A percentile compares a stretch with the other conserved stretches of the same genome.
Conservation (phyloP, 331 rosid species). For the Rosa hybrid region DNA sequence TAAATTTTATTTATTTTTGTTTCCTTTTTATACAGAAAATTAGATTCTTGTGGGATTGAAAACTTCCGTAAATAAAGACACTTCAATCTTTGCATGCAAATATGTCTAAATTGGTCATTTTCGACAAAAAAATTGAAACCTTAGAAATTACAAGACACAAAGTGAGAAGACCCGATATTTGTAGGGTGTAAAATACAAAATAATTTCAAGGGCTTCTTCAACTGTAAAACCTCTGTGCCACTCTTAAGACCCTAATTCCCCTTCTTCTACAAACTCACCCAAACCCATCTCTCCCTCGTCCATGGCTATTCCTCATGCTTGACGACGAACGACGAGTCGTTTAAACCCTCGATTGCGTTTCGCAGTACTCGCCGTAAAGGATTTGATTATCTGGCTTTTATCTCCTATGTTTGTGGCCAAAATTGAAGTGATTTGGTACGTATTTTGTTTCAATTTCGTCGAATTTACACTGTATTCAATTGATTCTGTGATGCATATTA, state of each 20-base stretch:
- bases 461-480: not conserved
- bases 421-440: not conserved
- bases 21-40: no score
- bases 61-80: no score
- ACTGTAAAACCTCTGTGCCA: not conserved
- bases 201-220: no score
- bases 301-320: not conserved
- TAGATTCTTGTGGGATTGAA: no score
- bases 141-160: no score
- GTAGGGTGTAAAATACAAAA: no score
- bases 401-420: not conserved
- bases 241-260: conserved; percentile 1
- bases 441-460: not conserved
- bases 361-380: not conserved
- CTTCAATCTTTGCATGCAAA: no score
- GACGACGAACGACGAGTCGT: not conserved
- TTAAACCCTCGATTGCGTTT: not conserved
- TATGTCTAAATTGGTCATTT: no score
- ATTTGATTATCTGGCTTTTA: not conserved
- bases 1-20: no score
- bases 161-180: no score
- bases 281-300: not conserved
- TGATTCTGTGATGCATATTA: not conserved
- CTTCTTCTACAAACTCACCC: not conserved
- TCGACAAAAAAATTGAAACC: no score